Conservation (phyloP, 2,329 filamentous ascomycete genomes). For the Dothistroma septosporum region DNA sequence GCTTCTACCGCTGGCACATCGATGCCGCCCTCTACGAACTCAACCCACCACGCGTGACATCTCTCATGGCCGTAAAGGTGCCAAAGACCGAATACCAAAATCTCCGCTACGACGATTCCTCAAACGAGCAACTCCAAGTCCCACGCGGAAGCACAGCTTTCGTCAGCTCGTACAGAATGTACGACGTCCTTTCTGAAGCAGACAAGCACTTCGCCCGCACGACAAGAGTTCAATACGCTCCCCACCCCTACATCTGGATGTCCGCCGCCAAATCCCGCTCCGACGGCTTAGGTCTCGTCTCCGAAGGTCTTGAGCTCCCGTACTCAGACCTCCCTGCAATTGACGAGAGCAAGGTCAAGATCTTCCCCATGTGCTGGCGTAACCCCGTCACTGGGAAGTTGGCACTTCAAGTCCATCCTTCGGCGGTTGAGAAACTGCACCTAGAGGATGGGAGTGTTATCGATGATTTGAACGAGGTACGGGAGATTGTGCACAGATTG, state of each 20-base stretch:
- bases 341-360: constrained; percentile 63
- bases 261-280: constrained; percentile 61
- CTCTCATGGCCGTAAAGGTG: constrained; percentile 68
- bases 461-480: constrained; percentile 62
- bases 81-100: constrained; percentile 63
- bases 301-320: constrained; percentile 61
- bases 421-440: constrained; percentile 65
- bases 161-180: constrained; percentile 67
- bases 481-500: constrained; percentile 66
- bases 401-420: constrained; percentile 70
- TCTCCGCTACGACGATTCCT: constrained; percentile 69
- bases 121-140: constrained; percentile 61
- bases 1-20: constrained; percentile 76
- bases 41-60: constrained; percentile 69
- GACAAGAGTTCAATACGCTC: constrained; percentile 68
- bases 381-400: constrained; percentile 67
- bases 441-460: constrained; percentile 62
- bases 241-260: constrained; percentile 84
- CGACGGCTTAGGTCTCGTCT: constrained; percentile 67
- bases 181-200: constrained; percentile 58
- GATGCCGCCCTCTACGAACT: constrained; percentile 73
- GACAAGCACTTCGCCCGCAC: constrained; percentile 65
- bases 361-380: constrained; percentile 72
- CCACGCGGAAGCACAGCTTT: constrained; percentile 75
- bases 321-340: constrained; percentile 59